These are phyloP conservation scores for Candida sanyiensis DNA, from an alignment of 805 yeast species.

Conservation along the genomic window DNA sequence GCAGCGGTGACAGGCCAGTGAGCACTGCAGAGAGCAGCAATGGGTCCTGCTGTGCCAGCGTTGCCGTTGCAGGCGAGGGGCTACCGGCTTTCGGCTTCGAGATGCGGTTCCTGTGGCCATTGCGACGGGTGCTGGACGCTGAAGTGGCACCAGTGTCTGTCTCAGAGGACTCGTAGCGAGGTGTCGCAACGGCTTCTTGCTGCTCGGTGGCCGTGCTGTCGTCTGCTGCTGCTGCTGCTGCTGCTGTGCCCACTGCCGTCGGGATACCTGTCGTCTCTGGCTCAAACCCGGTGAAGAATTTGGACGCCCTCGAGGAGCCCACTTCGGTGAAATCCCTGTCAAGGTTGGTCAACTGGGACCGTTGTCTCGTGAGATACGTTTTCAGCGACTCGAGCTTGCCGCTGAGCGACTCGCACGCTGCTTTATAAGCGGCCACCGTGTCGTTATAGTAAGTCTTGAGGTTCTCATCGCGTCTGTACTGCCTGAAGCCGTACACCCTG, in stretches of 20 bases:
- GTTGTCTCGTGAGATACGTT: conserved; percentile 28
- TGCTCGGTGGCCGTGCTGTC: neutral
- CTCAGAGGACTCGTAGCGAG: conserved; percentile 13
- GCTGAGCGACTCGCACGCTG: conserved; percentile 24
- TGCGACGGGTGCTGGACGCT: neutral
- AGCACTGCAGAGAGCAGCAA: conserved; percentile 15
- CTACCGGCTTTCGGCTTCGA: too few relatives aligned
- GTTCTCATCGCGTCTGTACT: conserved; percentile 25
- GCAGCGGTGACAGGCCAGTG: conserved; percentile 29
- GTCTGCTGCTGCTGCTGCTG: neutral
- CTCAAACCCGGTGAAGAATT: conserved; percentile 27
- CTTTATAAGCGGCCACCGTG: conserved; percentile 24
- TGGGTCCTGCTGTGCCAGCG: conserved; percentile 4
- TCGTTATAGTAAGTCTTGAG: conserved; percentile 24
- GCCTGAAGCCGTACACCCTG: conserved; percentile 22
- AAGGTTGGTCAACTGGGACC: conserved; percentile 20
- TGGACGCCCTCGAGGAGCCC: conserved; percentile 26
- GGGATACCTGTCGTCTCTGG: neutral
- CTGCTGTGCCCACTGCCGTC: neutral
- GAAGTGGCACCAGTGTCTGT: conserved; percentile 17
- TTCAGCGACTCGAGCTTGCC: conserved; percentile 29
- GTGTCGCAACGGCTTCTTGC: neutral
- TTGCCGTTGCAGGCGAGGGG: too few relatives aligned
- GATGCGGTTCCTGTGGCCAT: neutral
- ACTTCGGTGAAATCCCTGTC: conserved; percentile 27